Base-by-base conservation (phyloP, 2,329 filamentous ascomycete genomes). In the Pseudonectria buxi region DNA sequence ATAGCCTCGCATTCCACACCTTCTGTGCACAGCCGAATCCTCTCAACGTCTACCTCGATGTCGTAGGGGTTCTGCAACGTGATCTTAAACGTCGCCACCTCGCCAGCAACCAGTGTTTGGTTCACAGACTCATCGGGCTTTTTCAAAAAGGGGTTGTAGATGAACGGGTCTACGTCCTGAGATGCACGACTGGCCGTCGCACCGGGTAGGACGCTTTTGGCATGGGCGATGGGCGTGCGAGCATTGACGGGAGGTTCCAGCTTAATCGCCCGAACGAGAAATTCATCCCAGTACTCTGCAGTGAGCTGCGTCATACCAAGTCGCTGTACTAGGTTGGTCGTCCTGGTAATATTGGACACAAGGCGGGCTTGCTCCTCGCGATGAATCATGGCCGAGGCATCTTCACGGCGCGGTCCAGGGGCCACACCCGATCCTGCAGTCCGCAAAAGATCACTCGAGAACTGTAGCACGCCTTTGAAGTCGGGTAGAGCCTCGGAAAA, bases 221-320 rank as follows among this genome's bases (percentile, higher is more conserved):
- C 67, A 51, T 88, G 84, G 6, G 81, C 71, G 33, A 86, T 73
- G 0, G 86, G 81, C 12, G 73, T 72, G 45, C 75, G 72, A 10
- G 72, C 71, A 28, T 68, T 62, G 9, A 78, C 67, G 26, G 77
- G 59, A 15, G 83, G 68, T 33, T 88, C 76, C 28, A 94, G 66
- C 36, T 81, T 76, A 48, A 94, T 68, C 44, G 79, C 79, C 32
- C 92, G 80, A 30, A 98, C 74, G 7, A 98, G 68, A 50, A 96
- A 96, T 53, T 95, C 87, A 57, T 98, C 92, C 92, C 92, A 98
- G 56, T 95, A 98, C 48, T 92, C 84, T 6, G 87, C 88, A 34
- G 79, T 72, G 28, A 90, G 62, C 37, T 82, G 64, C 5, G 73
- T 66, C 18, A 88, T 64, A 1, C 88, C 88, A 16, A 95, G 63